phyloP scores from a whole-genome alignment of 805 yeast genomes.

The Ogataea degrootiae region DNA sequence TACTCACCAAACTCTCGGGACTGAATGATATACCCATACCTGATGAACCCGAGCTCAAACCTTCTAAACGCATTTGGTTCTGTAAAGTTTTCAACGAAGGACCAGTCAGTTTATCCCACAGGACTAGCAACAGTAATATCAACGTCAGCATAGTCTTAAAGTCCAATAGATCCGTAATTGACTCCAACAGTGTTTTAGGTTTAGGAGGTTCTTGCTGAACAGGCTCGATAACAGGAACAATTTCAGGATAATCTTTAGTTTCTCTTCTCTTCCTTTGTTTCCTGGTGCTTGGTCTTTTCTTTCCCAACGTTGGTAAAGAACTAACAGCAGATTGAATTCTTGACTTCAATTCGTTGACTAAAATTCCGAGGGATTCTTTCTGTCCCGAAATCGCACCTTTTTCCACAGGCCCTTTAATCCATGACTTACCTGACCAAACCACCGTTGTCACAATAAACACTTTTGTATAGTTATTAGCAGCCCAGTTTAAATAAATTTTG shows the following conservation, averaged over 20 bases:
- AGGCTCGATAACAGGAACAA: conserved; percentile 6
- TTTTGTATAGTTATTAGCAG: conserved; percentile 46
- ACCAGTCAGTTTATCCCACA: conserved; percentile 13
- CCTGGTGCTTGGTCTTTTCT: conserved; percentile 6
- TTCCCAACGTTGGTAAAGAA: conserved; percentile 7
- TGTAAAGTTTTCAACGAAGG: conserved; percentile 8
- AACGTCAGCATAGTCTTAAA: conserved; percentile 16
- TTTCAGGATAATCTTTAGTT: conserved; percentile 1
- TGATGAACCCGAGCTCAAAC: background rate
- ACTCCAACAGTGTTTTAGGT: conserved; percentile 10
- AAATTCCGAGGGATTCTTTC: conserved; percentile 47
- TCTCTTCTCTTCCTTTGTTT: conserved; percentile 5
- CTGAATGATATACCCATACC: background rate
- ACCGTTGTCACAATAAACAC: conserved; percentile 50
- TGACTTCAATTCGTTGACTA: conserved; percentile 43
- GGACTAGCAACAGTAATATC: conserved; percentile 15
- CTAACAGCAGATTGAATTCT: conserved; percentile 21
- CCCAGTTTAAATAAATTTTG: conserved; percentile 59
- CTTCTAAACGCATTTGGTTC: conserved; percentile 1
- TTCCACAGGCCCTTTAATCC: conserved; percentile 75
- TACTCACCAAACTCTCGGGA: conserved; percentile 34
- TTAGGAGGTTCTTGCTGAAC: background rate
- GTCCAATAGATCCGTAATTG: conserved; percentile 19
- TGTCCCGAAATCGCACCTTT: conserved; percentile 73
- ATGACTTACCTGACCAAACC: conserved; percentile 71